Percentiles rank a stretch among this genome's conserved stretches.
These are phyloP conservation scores for Grosmannia serpens DNA, from an alignment of 2,329 filamentous ascomycete genomes.

Conservation along the genomic window DNA sequence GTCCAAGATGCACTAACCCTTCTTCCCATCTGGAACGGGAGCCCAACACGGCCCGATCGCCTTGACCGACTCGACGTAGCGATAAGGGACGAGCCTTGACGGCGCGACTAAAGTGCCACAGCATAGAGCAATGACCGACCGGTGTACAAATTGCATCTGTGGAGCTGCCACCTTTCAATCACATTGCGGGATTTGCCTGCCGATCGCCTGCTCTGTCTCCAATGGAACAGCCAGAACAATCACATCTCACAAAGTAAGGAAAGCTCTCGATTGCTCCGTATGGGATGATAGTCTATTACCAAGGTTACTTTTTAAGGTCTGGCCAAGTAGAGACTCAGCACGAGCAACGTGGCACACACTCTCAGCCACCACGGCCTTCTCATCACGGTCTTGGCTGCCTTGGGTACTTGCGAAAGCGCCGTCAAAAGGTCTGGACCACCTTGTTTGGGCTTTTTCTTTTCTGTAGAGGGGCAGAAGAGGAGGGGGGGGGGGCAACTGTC, in stretches of 20 bases:
- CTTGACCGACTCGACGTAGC: constrained; percentile 9
- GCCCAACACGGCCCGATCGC: constrained; percentile 1
- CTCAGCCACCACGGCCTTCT: neutral
- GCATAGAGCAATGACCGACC: neutral
- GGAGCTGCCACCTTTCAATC: constrained; percentile 1
- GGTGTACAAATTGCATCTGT: constrained; percentile 5
- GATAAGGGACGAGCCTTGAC: constrained; percentile 5
- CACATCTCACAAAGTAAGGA: neutral
- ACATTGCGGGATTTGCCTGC: constrained; percentile 7
- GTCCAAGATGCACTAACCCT: neutral
- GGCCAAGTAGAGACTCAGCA: neutral
- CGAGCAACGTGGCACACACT: neutral
- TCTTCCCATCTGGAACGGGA: neutral
- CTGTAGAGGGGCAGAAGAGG: neutral
- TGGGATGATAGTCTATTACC: neutral
- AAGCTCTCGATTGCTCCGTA: neutral
- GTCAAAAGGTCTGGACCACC: neutral
- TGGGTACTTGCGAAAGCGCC: neutral
- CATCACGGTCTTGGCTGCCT: neutral
- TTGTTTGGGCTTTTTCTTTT: too few relatives aligned
- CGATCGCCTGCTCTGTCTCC: constrained; percentile 1
- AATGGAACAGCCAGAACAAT: neutral
- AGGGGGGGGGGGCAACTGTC: neutral
- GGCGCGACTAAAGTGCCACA: neutral
- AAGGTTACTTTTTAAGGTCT: neutral